Base-by-base conservation (phyloP, 495 filamentous ascomycete species). In the Xylaria curta region DNA sequence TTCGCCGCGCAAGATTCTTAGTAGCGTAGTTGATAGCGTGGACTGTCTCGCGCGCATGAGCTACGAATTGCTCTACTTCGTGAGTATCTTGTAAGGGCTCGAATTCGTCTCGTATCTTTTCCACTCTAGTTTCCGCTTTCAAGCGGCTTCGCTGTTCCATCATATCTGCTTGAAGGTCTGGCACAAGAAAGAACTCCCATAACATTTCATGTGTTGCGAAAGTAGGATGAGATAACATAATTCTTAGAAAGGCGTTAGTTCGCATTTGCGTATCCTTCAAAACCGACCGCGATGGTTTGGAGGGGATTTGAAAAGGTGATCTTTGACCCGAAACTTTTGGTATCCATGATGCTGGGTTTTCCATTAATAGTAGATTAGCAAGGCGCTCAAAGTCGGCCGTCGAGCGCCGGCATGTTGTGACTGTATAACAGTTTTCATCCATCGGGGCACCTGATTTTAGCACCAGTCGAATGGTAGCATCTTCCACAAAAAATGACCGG, bases 181-280 rank as follows among this genome's bases (percentile, higher is more conserved):
- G 97, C 19, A 98, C 95, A 2, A 99, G 88, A 81, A 99, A 97
- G 82, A 99, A 99, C 75, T 99, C 97, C 97, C 97, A 99, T 8
- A 99, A 85, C 87, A 98, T 93, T 83, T 99, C 97, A 77, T 98
- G 97, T 0, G 93, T 98, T 0, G 94, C 89, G 79, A 99, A 98
- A 6, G 96, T 98, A 3, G 97, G 92, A 76, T 99, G 97, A 0
- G 89, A 84, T 42, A 99, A 85, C 28, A 99, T 86, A 9, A 94
- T 92, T 58, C 92, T 91, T 69, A 99, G 81, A 75, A 98, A 97
- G 44, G 88, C 89, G 81, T 98, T 94, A 9, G 97, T 89, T 38
- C 91, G 91, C 58, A 95, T 81, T 79, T 98, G 97, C 38, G 94
- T 91, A 78, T 98, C 94, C 71, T 93, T 90, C 46, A 98, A 84